A percentile compares a stretch with the other conserved stretches of the same genome.
These are phyloP conservation scores for Leucoagaricus sp. DNA, from an alignment of 1,284 basidiomycete species.

Conservation along the genomic window DNA sequence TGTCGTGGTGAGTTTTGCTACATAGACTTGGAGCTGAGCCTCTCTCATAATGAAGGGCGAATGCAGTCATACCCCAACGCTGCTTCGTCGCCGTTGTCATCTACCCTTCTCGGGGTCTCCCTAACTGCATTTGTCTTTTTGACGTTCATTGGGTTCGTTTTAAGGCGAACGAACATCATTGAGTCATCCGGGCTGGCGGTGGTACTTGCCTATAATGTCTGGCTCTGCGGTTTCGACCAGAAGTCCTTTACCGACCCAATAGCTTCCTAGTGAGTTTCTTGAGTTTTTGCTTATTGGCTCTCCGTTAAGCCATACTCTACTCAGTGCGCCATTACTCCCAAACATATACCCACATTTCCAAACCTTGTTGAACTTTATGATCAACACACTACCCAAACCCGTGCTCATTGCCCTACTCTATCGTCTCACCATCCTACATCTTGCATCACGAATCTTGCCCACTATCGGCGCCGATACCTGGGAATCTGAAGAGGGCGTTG, in stretches of 20 bases:
- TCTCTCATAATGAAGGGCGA: slow-evolving; percentile 19
- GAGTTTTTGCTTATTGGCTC: background rate
- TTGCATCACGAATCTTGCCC: slow-evolving; percentile 82
- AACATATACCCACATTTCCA: slow-evolving; percentile 82
- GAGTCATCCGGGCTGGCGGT: slow-evolving; percentile 87
- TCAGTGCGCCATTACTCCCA: slow-evolving; percentile 69
- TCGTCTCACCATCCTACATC: slow-evolving; percentile 81
- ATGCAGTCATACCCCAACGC: slow-evolving; percentile 73
- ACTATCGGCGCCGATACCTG: slow-evolving; percentile 82
- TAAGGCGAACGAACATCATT: slow-evolving; percentile 89
- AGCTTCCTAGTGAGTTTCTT: slow-evolving; percentile 68
- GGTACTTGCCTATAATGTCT: slow-evolving; percentile 85
- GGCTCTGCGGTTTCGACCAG: slow-evolving; percentile 78
- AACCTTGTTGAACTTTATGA: slow-evolving; percentile 75
- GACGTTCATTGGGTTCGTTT: slow-evolving; percentile 85
- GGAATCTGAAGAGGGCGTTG: slow-evolving; percentile 66
- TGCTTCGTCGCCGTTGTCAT: slow-evolving; percentile 80
- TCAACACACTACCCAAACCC: slow-evolving; percentile 81
- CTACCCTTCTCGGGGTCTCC: slow-evolving; percentile 81
- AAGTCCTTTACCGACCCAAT: slow-evolving; percentile 67
- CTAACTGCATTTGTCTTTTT: slow-evolving; percentile 71
- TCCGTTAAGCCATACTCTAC: background rate
- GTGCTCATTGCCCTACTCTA: slow-evolving; percentile 85
- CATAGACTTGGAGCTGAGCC: slow-evolving; percentile 11
- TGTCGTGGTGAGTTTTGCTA: slow-evolving; percentile 55